A percentile compares a stretch with the other conserved stretches of the same genome.
These are phyloP conservation scores for Syzygium jambos DNA, from an alignment of 345 rosid genomes.

Conservation along the genomic window DNA sequence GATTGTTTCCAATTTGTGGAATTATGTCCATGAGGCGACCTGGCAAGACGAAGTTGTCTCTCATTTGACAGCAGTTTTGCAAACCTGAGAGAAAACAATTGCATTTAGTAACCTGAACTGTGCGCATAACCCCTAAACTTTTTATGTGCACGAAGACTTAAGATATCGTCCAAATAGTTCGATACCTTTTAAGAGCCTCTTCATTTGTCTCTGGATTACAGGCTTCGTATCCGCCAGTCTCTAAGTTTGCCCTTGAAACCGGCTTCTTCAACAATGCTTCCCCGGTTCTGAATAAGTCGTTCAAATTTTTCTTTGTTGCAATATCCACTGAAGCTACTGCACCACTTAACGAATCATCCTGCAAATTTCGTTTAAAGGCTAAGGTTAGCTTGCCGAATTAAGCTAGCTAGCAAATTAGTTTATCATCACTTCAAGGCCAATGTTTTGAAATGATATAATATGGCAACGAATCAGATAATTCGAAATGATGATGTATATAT, in stretches of 20 bases:
- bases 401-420: background rate
- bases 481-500: background rate
- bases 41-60: constrained; percentile 33
- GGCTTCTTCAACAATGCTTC: constrained; percentile 42
- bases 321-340: constrained; percentile 39
- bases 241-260: constrained; percentile 38
- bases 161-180: background rate
- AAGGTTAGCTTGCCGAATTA: background rate
- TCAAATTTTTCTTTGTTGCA: constrained; percentile 43
- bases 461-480: background rate
- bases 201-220: constrained; percentile 20
- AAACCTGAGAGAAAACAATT: constrained; percentile 17
- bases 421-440: background rate
- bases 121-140: background rate
- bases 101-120: background rate
- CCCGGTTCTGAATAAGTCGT: constrained; percentile 32
- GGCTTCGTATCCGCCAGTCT: constrained; percentile 18
- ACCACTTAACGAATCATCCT: constrained; percentile 43
- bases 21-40: constrained; percentile 13
- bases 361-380: background rate
- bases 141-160: background rate
- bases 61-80: constrained; percentile 51
- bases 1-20: background rate
- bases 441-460: background rate
- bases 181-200: constrained; percentile 31